A percentile compares a stretch with the other conserved stretches of the same genome.
phyloP scores from a whole-genome alignment of 495 filamentous ascomycete genomes.

The Podospora pseudocomata region DNA sequence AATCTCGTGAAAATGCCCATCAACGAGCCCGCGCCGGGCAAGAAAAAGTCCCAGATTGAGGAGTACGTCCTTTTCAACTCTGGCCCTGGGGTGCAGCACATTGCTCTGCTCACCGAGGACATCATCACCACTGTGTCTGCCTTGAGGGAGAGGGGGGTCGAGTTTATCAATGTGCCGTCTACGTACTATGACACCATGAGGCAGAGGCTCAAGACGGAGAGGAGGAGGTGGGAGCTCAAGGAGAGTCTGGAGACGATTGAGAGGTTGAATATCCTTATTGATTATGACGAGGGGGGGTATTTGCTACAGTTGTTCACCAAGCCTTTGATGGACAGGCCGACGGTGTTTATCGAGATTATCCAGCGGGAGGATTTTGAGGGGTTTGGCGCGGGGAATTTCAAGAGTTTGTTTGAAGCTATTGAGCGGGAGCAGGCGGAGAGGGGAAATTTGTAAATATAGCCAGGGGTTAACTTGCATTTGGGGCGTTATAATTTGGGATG shows the following conservation, averaged over 20 bases:
- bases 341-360: slow-evolving; percentile 93
- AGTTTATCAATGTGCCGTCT: slow-evolving; percentile 81
- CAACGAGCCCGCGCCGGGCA: slow-evolving; percentile 88
- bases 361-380: slow-evolving; percentile 82
- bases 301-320: slow-evolving; percentile 84
- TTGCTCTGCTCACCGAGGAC: slow-evolving; percentile 74
- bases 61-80: slow-evolving; percentile 87
- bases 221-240: slow-evolving; percentile 51
- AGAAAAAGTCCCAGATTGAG: slow-evolving; percentile 85
- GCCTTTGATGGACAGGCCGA: slow-evolving; percentile 87
- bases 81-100: slow-evolving; percentile 85
- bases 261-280: slow-evolving; percentile 76
- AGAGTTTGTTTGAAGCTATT: slow-evolving; percentile 87
- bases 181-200: slow-evolving; percentile 80
- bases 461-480: neutral
- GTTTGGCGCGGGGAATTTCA: slow-evolving; percentile 94
- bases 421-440: slow-evolving; percentile 81
- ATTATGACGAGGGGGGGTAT: slow-evolving; percentile 89
- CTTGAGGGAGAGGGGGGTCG: slow-evolving; percentile 72
- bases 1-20: slow-evolving; percentile 88
- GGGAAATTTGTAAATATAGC: slow-evolving; percentile 60
- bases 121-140: slow-evolving; percentile 72
- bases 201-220: slow-evolving; percentile 56
- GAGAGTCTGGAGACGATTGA: slow-evolving; percentile 75
- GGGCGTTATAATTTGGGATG: too few relatives aligned